These are phyloP conservation scores for Salvia rosmarinus DNA, from an alignment of 257 asterid genomes.

Conservation along the genomic window DNA sequence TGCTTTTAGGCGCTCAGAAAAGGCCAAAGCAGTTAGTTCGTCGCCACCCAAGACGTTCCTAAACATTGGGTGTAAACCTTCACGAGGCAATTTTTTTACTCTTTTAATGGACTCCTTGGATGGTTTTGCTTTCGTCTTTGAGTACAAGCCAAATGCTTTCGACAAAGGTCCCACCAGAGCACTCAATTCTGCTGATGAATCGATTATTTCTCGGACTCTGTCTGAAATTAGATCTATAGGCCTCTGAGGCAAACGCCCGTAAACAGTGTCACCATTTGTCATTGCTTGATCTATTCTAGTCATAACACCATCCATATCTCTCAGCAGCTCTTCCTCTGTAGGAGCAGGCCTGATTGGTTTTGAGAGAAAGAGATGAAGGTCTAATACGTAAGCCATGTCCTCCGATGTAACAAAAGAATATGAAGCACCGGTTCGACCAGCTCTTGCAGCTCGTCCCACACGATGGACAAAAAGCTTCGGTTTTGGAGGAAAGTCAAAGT, in stretches of 20 bases:
- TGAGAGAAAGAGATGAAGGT: conserved; percentile 94
- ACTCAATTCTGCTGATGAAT: conserved; percentile 66
- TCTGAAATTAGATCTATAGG: conserved; percentile 81
- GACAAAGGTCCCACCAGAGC: conserved; percentile 69
- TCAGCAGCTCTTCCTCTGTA: conserved; percentile 77
- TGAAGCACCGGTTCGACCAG: conserved; percentile 91
- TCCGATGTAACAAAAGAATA: conserved; percentile 84
- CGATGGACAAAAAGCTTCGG: conserved; percentile 98
- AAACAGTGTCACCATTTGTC: conserved; percentile 77
- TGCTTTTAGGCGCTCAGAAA: conserved; percentile 85
- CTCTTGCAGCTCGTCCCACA: conserved; percentile 99
- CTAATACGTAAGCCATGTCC: conserved; percentile 83
- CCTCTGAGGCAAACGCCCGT: conserved; percentile 91
- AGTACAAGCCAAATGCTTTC: conserved; percentile 69
- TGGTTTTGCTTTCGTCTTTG: conserved; percentile 85
- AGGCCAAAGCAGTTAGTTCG: conserved; percentile 87
- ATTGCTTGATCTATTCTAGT: conserved; percentile 65
- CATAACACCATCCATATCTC: conserved; percentile 65
- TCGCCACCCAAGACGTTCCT: conserved; percentile 61
- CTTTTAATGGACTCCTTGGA: conserved; percentile 83
- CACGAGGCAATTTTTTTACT: conserved; percentile 77
- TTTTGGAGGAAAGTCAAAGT: conserved; percentile 86
- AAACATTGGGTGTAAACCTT: conserved; percentile 92
- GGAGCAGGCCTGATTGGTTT: conserved; percentile 90
- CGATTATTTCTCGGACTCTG: conserved; percentile 84